A percentile compares a stretch with the other conserved stretches of the same genome.
phyloP scores from a whole-genome alignment of 768 basidiomycete genomes.

The Calvatia gigantea region DNA sequence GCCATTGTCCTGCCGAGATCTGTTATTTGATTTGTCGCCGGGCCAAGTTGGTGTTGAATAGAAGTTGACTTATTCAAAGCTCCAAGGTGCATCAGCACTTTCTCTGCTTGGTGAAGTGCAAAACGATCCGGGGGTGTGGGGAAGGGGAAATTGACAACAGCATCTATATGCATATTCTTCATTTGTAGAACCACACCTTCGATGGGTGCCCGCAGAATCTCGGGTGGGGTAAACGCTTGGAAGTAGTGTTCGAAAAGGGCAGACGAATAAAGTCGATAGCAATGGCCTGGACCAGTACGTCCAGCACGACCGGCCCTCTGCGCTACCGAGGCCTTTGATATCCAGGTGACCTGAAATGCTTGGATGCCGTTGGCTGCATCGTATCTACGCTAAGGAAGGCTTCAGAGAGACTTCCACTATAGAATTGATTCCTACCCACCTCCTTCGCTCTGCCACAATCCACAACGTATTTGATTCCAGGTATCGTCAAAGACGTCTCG shows the following conservation, averaged over 20 bases:
- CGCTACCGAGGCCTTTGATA: conserved; percentile 90
- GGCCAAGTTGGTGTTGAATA: conserved; percentile 17
- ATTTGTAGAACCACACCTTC: conserved; percentile 97
- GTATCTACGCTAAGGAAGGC: conserved; percentile 63
- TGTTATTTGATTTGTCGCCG: conserved; percentile 63
- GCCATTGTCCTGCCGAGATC: conserved; percentile 91
- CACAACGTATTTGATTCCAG: conserved; percentile 96
- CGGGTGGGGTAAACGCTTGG: conserved; percentile 80
- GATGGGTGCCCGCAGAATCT: conserved; percentile 93
- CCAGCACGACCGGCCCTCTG: conserved; percentile 97
- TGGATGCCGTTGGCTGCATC: conserved; percentile 82
- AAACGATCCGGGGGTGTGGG: conserved; percentile 89
- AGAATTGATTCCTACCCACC: conserved; percentile 34
- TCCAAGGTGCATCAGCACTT: conserved; percentile 73
- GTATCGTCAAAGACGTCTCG: conserved; percentile 96
- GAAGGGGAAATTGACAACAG: conserved; percentile 96
- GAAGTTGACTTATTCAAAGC: conserved; percentile 51
- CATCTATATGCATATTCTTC: conserved; percentile 99
- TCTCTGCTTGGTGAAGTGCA: conserved; percentile 78
- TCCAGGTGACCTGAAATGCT: conserved; percentile 90
- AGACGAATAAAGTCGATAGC: conserved; percentile 95
- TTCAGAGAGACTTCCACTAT: background rate
- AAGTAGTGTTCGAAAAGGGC: conserved; percentile 94
- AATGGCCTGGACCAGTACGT: conserved; percentile 96
- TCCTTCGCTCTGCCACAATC: conserved; percentile 96